Evolutionary conservation across 495 filamentous ascomycete species (phyloP).

Genomic region (Daldinia grandis): DNA sequence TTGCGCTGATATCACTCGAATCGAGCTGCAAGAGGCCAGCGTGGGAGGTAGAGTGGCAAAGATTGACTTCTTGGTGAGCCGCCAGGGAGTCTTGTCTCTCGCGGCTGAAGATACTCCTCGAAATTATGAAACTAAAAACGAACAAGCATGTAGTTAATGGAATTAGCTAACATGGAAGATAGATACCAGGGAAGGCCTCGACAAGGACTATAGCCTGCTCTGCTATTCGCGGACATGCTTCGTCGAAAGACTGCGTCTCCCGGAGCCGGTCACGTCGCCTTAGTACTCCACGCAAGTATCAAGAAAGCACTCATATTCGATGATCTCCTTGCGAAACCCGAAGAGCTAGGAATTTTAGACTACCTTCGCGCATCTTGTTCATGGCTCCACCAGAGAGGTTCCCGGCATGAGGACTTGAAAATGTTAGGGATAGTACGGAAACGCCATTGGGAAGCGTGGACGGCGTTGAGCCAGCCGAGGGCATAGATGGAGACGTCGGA

Average conservation of each 20-base stretch:
- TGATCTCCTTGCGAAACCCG: constrained; percentile 34
- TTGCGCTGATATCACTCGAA: constrained; percentile 32
- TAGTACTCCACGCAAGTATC: constrained; percentile 31
- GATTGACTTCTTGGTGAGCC: constrained; percentile 37
- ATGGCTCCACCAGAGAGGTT: constrained; percentile 25
- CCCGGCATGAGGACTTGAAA: background rate
- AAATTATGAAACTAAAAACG: background rate
- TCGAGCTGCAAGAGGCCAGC: constrained; percentile 1
- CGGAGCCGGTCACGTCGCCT: constrained; percentile 25
- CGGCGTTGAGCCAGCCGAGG: constrained; percentile 7
- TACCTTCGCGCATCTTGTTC: constrained; percentile 19
- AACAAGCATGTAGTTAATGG: background rate
- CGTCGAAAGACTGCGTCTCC: constrained; percentile 20
- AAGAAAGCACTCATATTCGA: constrained; percentile 26
- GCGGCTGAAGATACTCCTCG: constrained; percentile 8
- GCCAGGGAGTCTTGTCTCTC: constrained; percentile 29
- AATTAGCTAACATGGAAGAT: background rate
- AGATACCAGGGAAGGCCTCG: constrained; percentile 42
- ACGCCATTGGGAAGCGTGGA: background rate
- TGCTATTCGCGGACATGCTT: constrained; percentile 44
- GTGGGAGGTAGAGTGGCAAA: background rate
- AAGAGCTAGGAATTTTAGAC: background rate
- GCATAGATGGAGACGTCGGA: constrained; percentile 11
- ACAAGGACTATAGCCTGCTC: constrained; percentile 33
- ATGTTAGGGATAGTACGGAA: background rate